phyloP scores from a whole-genome alignment of 164 flowering plant genomes.

The Vitis vinifera region ASM3070453v1 NC_081810.1:981501-982000 shows the following conservation, averaged over 20 bases:
- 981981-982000: constrained; percentile 75
- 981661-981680: constrained; percentile 66
- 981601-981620: constrained; percentile 46
- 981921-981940: constrained; percentile 25
- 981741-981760: constrained; percentile 69
- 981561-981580: constrained; percentile 11
- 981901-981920: constrained; percentile 46
- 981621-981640: constrained; percentile 80
- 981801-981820: constrained; percentile 35
- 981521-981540: constrained; percentile 37
- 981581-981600: constrained; percentile 14
- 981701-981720: constrained; percentile 44
- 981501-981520: constrained; percentile 80
- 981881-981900: constrained; percentile 30
- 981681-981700: constrained; percentile 48
- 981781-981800: constrained; percentile 83
- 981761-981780: constrained; percentile 66
- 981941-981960: constrained; percentile 60
- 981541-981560: constrained; percentile 28
- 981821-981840: constrained; percentile 15
- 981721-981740: constrained; percentile 55
- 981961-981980: constrained; percentile 78
- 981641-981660: constrained; percentile 73
- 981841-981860: constrained; percentile 47
- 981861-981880: constrained; percentile 47